Conservation (phyloP, 768 basidiomycete species). For the Lenzites betulinus region DNA sequence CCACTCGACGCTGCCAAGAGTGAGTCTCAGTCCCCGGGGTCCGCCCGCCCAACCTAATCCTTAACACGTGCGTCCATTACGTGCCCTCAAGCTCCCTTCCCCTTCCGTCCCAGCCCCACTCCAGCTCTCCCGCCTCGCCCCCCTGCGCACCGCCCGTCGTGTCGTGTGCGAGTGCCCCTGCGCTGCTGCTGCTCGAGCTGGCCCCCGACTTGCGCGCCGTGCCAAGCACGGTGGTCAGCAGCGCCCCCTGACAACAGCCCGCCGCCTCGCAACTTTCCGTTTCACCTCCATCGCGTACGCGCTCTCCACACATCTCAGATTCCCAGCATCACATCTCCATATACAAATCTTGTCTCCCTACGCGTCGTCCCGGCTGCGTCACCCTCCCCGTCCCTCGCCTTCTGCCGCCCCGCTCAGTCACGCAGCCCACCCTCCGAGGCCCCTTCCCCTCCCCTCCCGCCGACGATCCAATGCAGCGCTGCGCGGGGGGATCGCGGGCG, state of each 20-base stretch:
- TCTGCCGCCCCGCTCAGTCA: background rate
- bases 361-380: slow-evolving; percentile 10
- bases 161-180: background rate
- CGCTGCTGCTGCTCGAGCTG: background rate
- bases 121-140: background rate
- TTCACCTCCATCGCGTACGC: slow-evolving; percentile 15
- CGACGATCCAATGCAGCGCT: background rate
- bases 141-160: background rate
- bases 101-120: background rate
- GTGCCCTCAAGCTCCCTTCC: slow-evolving; percentile 3
- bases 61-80: slow-evolving; percentile 25
- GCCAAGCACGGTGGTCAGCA: slow-evolving; percentile 5
- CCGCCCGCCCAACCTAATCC: slow-evolving; percentile 12
- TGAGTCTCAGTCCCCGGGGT: slow-evolving; percentile 24
- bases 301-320: slow-evolving; percentile 17
- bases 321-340: slow-evolving; percentile 20
- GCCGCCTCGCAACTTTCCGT: slow-evolving; percentile 17
- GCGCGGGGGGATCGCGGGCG: background rate
- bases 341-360: slow-evolving; percentile 8
- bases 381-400: slow-evolving; percentile 6
- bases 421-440: no score
- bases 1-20: slow-evolving; percentile 11
- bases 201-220: background rate
- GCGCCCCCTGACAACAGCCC: slow-evolving; percentile 14
- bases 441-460: background rate